Percentiles rank a stretch among this genome's conserved stretches.
Evolutionary conservation across 73 alveolate species (phyloP).

Genomic region (Paramecium octaurelia): DNA sequence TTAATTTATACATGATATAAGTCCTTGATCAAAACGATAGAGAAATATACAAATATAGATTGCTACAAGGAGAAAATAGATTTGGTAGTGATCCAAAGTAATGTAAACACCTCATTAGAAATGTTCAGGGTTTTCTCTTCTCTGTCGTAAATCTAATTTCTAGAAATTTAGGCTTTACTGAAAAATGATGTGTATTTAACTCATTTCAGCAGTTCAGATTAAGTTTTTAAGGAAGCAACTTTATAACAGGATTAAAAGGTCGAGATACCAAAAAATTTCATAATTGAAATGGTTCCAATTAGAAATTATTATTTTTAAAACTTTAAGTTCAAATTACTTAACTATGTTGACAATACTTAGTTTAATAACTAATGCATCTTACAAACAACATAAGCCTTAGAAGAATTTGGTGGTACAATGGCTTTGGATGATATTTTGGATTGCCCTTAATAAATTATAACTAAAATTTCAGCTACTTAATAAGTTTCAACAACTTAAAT

Average conservation of each 20-base stretch:
- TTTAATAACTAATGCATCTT: neutral
- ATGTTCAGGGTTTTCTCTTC: neutral
- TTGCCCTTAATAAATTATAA: neutral
- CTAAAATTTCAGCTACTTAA: neutral
- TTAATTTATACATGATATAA: neutral
- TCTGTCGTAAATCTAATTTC: neutral
- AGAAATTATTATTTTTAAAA: neutral
- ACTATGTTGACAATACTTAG: neutral
- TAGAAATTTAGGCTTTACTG: neutral
- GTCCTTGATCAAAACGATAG: slow-evolving; percentile 3
- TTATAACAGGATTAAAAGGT: neutral
- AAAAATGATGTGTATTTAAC: neutral
- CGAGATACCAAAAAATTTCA: neutral
- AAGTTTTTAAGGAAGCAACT: slow-evolving; percentile 8
- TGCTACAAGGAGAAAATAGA: neutral
- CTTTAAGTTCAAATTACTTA: neutral
- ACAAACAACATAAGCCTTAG: neutral
- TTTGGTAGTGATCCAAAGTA: neutral
- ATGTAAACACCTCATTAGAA: neutral
- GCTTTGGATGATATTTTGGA: slow-evolving; percentile 9
- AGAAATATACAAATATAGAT: neutral
- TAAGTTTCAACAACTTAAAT: neutral
- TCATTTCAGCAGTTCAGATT: neutral
- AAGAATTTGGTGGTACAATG: slow-evolving; percentile 19
- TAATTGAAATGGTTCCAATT: neutral